Evolutionary conservation across 495 filamentous ascomycete species (phyloP), one percentile per base, ranked within the genome.

Genomic region (Penicillium coprophilum): DNA sequence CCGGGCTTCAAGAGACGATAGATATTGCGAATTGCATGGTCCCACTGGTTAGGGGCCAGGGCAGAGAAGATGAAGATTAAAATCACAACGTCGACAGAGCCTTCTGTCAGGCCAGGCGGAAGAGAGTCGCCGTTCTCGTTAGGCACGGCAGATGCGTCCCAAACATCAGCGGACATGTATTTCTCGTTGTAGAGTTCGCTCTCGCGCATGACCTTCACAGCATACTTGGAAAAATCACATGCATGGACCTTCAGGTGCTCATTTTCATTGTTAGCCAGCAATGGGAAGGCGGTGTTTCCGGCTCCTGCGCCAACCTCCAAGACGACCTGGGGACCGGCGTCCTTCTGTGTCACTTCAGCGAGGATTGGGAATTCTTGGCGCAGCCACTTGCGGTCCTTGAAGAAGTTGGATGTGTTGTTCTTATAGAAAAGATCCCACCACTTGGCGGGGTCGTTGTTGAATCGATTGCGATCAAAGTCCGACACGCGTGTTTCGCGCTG

Each of bases 41-140:
- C 70, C 94, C 94, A 98, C 72, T 98, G 91, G 45, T 70, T 66
- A 1, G 94, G 94, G 10, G 86, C 83, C 24, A 98, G 74, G 1
- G 94, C 94, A 21, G 92, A 96, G 78, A 97, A 97, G 58, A 97
- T 91, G 76, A 98, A 98, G 49, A 98, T 88, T 77, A 98, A 86
- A 20, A 98, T 71, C 31, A 96, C 90, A 15, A 96, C 82, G 69
- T 98, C 94, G 34, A 96, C 90, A 21, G 83, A 87, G 9, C 79
- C 87, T 57, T 87, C 83, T 24, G 75, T 74, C n/a, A 97, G 67
- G 1, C 85, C 88, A 3, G 89, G 88, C 0, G 93, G 93, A 8
- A 96, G 71, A 7, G 63, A 64, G 46, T 72, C 58, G 19, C 46
- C 64, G 6, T 66, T 55, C 43, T 74, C 73, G 2, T 57, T 57